A percentile compares a stretch with the other conserved stretches of the same genome.
phyloP scores from a whole-genome alignment of 805 yeast species.

The Torulaspora maleeae region DNA sequence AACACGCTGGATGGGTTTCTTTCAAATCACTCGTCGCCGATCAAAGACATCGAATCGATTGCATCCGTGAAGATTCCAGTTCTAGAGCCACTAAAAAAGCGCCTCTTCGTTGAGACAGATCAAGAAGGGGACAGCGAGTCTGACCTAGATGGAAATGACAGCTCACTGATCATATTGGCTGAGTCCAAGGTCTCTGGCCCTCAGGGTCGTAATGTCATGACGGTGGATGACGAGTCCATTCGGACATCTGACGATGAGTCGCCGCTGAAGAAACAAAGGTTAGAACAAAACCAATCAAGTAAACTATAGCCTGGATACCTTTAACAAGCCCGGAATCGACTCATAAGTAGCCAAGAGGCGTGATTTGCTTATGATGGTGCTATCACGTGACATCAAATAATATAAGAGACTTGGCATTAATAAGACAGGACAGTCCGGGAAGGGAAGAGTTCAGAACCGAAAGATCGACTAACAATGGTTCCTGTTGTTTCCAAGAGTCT shows the following conservation, averaged over 20 bases:
- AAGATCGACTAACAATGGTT: constrained; percentile 13
- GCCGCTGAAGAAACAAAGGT: constrained; percentile 15
- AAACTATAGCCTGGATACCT: background rate
- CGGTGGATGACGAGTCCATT: background rate
- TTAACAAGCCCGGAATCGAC: background rate
- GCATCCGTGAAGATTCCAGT: background rate
- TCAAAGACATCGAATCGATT: constrained; percentile 7
- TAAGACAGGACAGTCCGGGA: background rate
- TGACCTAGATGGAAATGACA: constrained; percentile 11
- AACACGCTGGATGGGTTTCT: constrained; percentile 27
- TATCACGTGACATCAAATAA: constrained; percentile 1
- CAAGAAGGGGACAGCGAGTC: constrained; percentile 8
- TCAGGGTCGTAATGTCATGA: constrained; percentile 1
- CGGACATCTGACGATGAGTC: constrained; percentile 6
- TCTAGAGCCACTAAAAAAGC: constrained; percentile 14
- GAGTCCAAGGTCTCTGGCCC: constrained; percentile 4
- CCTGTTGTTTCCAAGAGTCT: constrained; percentile 38
- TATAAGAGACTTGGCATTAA: background rate
- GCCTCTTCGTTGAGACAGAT: constrained; percentile 24
- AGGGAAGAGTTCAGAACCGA: no score
- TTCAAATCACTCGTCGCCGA: constrained; percentile 22
- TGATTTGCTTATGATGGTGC: background rate
- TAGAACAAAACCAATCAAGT: background rate
- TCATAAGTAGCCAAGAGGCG: background rate
- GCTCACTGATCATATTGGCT: constrained; percentile 23